Conservation (phyloP, 2,329 filamentous ascomycete species). For the Teratosphaeria zuluensis region DNA sequence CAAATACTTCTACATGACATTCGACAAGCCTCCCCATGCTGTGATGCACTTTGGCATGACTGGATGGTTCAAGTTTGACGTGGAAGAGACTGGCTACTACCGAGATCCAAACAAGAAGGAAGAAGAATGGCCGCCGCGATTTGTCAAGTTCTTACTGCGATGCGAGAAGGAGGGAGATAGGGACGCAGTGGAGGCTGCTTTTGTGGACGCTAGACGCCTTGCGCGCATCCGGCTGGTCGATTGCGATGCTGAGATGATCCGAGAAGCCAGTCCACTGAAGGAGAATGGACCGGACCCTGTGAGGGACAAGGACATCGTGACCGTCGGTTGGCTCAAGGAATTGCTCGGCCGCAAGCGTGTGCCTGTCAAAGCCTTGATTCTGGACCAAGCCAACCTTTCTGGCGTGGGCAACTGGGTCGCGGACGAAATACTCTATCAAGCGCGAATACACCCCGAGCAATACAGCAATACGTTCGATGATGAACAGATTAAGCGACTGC, state of each 20-base stretch:
- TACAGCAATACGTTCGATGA: slow-evolving; percentile 75
- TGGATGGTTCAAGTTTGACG: slow-evolving; percentile 82
- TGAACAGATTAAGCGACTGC: slow-evolving; percentile 60
- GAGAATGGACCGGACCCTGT: slow-evolving; percentile 94
- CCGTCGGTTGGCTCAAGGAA: slow-evolving; percentile 60
- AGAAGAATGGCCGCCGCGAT: slow-evolving; percentile 70
- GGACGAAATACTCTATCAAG: slow-evolving; percentile 87
- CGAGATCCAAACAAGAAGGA: slow-evolving; percentile 40
- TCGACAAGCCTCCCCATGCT: slow-evolving; percentile 68
- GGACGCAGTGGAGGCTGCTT: slow-evolving; percentile 57
- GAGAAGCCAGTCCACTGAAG: slow-evolving; percentile 66
- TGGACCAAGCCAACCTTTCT: slow-evolving; percentile 81
- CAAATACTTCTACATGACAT: slow-evolving; percentile 93
- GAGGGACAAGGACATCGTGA: slow-evolving; percentile 67
- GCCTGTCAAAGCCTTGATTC: slow-evolving; percentile 76
- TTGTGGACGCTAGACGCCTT: slow-evolving; percentile 73
- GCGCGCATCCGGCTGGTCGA: slow-evolving; percentile 73
- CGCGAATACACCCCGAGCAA: slow-evolving; percentile 82
- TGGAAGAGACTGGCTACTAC: slow-evolving; percentile 71
- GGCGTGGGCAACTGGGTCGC: slow-evolving; percentile 97
- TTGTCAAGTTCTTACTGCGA: slow-evolving; percentile 75
- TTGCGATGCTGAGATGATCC: slow-evolving; percentile 65
- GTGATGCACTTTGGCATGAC: slow-evolving; percentile 47
- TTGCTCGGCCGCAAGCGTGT: slow-evolving; percentile 69
- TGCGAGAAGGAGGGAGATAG: slow-evolving; percentile 30